Conservation (phyloP, 140 eudicot genomes). For the Stevia rebaudiana region DNA sequence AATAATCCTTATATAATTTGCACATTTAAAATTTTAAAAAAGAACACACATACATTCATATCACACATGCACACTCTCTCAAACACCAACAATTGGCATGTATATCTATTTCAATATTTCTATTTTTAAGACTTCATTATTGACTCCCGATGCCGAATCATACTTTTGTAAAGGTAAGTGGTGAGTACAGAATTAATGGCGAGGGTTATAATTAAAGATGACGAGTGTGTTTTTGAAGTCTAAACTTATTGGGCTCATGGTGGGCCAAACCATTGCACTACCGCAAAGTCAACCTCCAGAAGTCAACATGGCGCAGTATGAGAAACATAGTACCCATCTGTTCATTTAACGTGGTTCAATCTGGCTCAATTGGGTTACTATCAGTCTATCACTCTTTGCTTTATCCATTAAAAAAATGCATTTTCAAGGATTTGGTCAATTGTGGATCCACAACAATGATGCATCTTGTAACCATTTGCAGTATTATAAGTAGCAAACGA, state of each 20-base stretch:
- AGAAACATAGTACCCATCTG: constrained; percentile 33
- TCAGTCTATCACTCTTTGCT: constrained; percentile 28
- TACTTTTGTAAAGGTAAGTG: constrained; percentile 26
- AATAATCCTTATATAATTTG: no score
- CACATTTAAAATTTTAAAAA: no score
- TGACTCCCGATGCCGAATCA: constrained; percentile 23
- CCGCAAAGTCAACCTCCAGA: constrained; percentile 31
- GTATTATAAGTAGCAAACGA: constrained; percentile 29
- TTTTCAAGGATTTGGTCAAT: constrained; percentile 26
- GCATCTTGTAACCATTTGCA: constrained; percentile 7
- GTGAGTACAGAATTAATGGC: constrained; percentile 28
- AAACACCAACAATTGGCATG: not conserved
- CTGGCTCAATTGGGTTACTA: constrained; percentile 29
- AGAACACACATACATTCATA: not conserved
- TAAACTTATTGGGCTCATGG: constrained; percentile 31
- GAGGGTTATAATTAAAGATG: constrained; percentile 31
- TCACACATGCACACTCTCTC: not conserved
- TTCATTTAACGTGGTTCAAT: constrained; percentile 37
- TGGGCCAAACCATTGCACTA: constrained; percentile 37
- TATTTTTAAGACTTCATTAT: constrained; percentile 7
- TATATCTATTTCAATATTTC: not conserved
- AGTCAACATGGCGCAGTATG: constrained; percentile 43
- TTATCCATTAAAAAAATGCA: constrained; percentile 18
- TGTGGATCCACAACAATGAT: constrained; percentile 35
- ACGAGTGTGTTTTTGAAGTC: constrained; percentile 35